Evolutionary conservation across 306 rosid species (phyloP), one percentile per base, ranked within the genome.

Genomic region (Citrullus amarus): DNA sequence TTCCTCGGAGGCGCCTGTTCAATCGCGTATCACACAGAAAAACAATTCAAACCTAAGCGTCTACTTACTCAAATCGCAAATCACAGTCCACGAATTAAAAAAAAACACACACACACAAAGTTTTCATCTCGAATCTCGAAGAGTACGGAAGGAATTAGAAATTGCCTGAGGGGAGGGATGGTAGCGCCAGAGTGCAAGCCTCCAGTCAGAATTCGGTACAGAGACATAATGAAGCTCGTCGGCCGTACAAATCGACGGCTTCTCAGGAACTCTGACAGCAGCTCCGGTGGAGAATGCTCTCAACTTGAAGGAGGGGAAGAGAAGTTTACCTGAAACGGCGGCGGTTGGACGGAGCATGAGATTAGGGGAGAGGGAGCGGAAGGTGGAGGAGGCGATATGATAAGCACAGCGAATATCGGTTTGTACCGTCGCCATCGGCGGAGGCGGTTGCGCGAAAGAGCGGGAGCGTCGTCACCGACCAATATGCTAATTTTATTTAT

Each of bases 101-200:
- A 77, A 55, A 18, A 60, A 25, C 28, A 25, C 28, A 25, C 28
- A 25, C 28, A 25, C 20, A 10, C 6, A 1, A 28, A 51, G 63
- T 55, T 56, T 51, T 41, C 28, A 20, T 75, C 15, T 36, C 4
- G 44, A 34, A 34, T 63, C 70, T 16, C 70, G 12, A 20, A 8
- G 13, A 65, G 34, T 25, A 53, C 7, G 44, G 9, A 32, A 18
- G 4, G 60, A 46, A 34, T 17, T 5, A 63, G 39, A 68, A 4
- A 65, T 16, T 5, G 90, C 99, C 90, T 85, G 83, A 41, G 96
- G 93, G 66, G 85, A 85, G 61, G 99, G 98, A 41, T 68, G 88
- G 78, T 96, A 96, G 34, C 99, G 99, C 99, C 99, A 96, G 83
- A 96, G 93, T 3, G 99, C 97, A 76, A 92, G 93, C 53, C 82